Conservation (phyloP, 257 asterid species). For the Salvia hispanica region DNA sequence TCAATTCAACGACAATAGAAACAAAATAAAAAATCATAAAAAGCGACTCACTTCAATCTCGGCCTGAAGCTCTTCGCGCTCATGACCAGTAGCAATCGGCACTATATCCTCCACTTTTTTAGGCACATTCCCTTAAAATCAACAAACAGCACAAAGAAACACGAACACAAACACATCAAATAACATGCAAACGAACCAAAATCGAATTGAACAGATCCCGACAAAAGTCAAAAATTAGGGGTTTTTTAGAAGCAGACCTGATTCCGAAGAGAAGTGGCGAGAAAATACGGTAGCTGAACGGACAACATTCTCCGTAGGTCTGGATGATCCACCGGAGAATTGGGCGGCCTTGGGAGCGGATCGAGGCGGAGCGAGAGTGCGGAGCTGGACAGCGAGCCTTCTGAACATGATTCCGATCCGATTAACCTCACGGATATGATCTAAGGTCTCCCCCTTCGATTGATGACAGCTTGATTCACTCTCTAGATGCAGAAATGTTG, state of each 20-base stretch:
- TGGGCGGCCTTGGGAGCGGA: constrained; percentile 50
- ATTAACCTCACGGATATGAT: constrained; percentile 40
- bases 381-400: constrained; percentile 63
- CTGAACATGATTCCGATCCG: constrained; percentile 70
- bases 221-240: constrained; percentile 31
- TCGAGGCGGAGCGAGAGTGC: constrained; percentile 49
- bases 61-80: constrained; percentile 95
- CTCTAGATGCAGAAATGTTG: constrained; percentile 12
- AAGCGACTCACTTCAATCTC: constrained; percentile 64
- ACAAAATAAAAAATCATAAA: not conserved
- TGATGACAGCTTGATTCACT: not conserved
- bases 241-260: constrained; percentile 49
- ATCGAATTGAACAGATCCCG: not conserved
- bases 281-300: constrained; percentile 43
- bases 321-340: constrained; percentile 41
- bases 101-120: constrained; percentile 77
- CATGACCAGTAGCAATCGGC: constrained; percentile 99
- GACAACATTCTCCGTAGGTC: constrained; percentile 38
- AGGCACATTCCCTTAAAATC: constrained; percentile 35
- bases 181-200: not conserved
- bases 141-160: not conserved
- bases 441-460: constrained; percentile 58
- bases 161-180: not conserved
- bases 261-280: constrained; percentile 53
- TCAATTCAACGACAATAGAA: not conserved